Evolutionary conservation across 495 filamentous ascomycete genomes (phyloP), one percentile per base, ranked within the genome.

Genomic region (Trichoderma reesei): DNA sequence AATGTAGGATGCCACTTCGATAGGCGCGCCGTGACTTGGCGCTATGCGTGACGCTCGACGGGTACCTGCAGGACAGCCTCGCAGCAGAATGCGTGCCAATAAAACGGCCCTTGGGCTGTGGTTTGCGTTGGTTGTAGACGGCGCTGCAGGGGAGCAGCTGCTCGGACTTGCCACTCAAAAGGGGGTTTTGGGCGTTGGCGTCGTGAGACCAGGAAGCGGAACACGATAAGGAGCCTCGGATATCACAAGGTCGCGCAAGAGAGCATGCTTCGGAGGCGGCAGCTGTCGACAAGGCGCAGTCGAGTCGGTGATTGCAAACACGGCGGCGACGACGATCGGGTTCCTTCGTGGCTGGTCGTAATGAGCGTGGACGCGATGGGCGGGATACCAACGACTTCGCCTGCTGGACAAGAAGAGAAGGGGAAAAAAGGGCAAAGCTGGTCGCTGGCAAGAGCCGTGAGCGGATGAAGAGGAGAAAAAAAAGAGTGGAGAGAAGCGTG

Each of bases 381-480:
- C n/a, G n/a, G 10, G 46, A 51, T 26, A 51, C 46, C 5, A 26
- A 34, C 10, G 34, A 9, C 20, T n/a, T 56, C 31, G 51, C 51
- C 10, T 31, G 51, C 20, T 11, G 16, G 51, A n/a, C 20, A 10
- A 56, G 26, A 56, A 7, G 16, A 34, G 3, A 54, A 56, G 31
- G 39, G 39, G 39, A 4, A 51, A 10, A 51, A 51, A 56, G 18
- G 10, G 18, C 16, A 14, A 56, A 13, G 51, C 51, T 56, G 51
- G 20, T 56, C 51, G 11, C 34, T 13, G 18, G 51, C 16, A 16
- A 26, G 14, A 31, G 51, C 51, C 51, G 51, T 56, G 26, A 56
- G 51, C 51, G 51, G 51, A 56, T 56, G 51, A 56, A 56, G 51
- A 56, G 51, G 51, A 56, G 51, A 56, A 56, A 56, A 56, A 56